phyloP scores from a whole-genome alignment of 768 basidiomycete species.

The Suillus brevipes region DNA sequence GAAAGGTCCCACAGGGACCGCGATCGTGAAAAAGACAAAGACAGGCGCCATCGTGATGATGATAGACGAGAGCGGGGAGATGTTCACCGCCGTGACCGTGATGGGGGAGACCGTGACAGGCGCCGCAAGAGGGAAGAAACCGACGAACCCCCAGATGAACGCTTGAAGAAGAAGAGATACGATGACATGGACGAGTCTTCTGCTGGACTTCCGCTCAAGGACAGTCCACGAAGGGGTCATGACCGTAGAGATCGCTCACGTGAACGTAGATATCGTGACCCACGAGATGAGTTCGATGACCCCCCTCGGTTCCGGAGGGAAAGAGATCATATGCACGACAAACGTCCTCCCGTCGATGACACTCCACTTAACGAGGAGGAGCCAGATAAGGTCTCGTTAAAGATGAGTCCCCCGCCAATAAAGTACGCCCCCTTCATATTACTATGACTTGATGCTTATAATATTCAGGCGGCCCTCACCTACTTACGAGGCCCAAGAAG shows the following conservation, averaged over 20 bases:
- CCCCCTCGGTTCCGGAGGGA: conserved; percentile 44
- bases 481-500: conserved; percentile 67
- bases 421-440: conserved; percentile 38
- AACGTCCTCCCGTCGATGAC: conserved; percentile 43
- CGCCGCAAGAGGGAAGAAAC: conserved; percentile 72
- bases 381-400: conserved; percentile 36
- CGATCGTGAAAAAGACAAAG: conserved; percentile 34
- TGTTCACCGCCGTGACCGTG: conserved; percentile 51
- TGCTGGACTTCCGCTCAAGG: conserved; percentile 45
- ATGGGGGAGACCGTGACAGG: conserved; percentile 54
- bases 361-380: conserved; percentile 35
- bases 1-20: conserved; percentile 47
- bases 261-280: conserved; percentile 53
- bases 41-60: conserved; percentile 47
- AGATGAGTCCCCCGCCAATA: conserved; percentile 40
- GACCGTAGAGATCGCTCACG: conserved; percentile 50
- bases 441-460: conserved; percentile 13
- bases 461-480: conserved; percentile 64
- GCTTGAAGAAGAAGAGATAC: conserved; percentile 64
- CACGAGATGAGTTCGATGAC: conserved; percentile 66
- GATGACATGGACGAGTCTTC: conserved; percentile 53
- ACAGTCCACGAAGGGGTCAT: conserved; percentile 49
- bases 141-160: conserved; percentile 52
- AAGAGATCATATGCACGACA: conserved; percentile 43
- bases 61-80: conserved; percentile 52